These are phyloP conservation scores for Tuber aestivum DNA, from an alignment of 495 filamentous ascomycete genomes.

Conservation along the genomic window DNA sequence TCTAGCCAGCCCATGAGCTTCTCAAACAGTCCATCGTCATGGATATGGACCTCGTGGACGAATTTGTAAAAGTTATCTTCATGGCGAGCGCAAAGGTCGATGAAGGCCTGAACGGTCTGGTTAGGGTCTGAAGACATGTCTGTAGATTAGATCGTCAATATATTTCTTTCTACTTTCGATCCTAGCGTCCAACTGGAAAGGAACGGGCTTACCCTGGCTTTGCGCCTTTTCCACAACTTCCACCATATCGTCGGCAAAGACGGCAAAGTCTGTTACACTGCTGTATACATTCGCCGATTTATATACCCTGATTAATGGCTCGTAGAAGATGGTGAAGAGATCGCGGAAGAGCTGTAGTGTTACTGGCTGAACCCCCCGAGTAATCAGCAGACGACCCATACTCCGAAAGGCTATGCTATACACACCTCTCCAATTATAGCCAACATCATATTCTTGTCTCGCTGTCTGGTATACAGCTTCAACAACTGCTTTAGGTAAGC, in stretches of 20 bases:
- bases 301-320: constrained; percentile 91
- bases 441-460: constrained; percentile 97
- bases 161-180: not conserved
- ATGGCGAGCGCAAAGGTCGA: constrained; percentile 91
- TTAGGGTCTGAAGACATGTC: constrained; percentile 92
- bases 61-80: constrained; percentile 98
- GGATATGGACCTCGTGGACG: constrained; percentile 94
- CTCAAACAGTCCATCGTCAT: constrained; percentile 93
- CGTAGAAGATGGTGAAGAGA: constrained; percentile 97
- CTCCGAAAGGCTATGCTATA: not conserved
- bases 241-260: constrained; percentile 88
- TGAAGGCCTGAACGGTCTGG: constrained; percentile 97
- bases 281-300: constrained; percentile 98
- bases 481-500: constrained; percentile 90
- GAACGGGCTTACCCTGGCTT: constrained; percentile 51
- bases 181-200: not conserved
- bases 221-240: constrained; percentile 80
- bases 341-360: constrained; percentile 91
- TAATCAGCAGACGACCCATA: constrained; percentile 5
- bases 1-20: constrained; percentile 96
- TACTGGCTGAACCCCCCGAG: constrained; percentile 51
- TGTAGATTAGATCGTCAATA: not conserved
- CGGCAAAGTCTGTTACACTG: constrained; percentile 89
- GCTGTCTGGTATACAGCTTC: constrained; percentile 82
- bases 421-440: constrained; percentile 77